These are phyloP conservation scores for Botrytis sinoallii DNA, from an alignment of 2,329 filamentous ascomycete species.

Conservation along the genomic window DNA sequence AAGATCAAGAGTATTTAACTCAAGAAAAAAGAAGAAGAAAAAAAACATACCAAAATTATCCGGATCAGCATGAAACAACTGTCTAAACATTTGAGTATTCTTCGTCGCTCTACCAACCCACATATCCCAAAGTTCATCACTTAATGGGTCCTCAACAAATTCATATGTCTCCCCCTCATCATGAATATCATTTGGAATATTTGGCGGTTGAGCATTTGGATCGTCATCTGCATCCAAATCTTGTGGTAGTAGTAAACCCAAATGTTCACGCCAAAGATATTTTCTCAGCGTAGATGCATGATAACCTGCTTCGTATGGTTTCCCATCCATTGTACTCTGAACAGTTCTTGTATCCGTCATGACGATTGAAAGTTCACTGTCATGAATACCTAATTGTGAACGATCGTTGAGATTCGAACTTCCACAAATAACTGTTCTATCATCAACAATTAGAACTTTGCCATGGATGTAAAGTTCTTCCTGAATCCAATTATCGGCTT, in stretches of 20 bases:
- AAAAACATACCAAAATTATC: slow-evolving; percentile 68
- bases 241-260: slow-evolving; percentile 76
- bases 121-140: slow-evolving; percentile 61
- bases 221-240: slow-evolving; percentile 64
- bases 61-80: slow-evolving; percentile 82
- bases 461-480: slow-evolving; percentile 95
- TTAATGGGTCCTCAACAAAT: slow-evolving; percentile 69
- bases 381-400: slow-evolving; percentile 81
- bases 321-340: slow-evolving; percentile 72
- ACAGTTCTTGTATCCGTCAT: slow-evolving; percentile 78
- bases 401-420: slow-evolving; percentile 92
- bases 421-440: slow-evolving; percentile 79
- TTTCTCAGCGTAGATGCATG: slow-evolving; percentile 79
- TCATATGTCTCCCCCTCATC: slow-evolving; percentile 59
- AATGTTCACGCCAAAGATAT: slow-evolving; percentile 85
- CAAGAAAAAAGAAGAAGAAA: background rate
- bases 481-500: slow-evolving; percentile 86
- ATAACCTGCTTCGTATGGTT: slow-evolving; percentile 72
- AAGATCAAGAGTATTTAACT: background rate
- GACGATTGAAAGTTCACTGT: slow-evolving; percentile 86
- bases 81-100: slow-evolving; percentile 74
- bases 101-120: slow-evolving; percentile 67
- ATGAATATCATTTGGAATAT: slow-evolving; percentile 64
- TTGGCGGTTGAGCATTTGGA: slow-evolving; percentile 70
- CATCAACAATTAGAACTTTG: slow-evolving; percentile 87